A percentile compares a stretch with the other conserved stretches of the same genome.
Evolutionary conservation across 208 protist species (phyloP).

Genomic region (Wallacemonas sp.): DNA sequence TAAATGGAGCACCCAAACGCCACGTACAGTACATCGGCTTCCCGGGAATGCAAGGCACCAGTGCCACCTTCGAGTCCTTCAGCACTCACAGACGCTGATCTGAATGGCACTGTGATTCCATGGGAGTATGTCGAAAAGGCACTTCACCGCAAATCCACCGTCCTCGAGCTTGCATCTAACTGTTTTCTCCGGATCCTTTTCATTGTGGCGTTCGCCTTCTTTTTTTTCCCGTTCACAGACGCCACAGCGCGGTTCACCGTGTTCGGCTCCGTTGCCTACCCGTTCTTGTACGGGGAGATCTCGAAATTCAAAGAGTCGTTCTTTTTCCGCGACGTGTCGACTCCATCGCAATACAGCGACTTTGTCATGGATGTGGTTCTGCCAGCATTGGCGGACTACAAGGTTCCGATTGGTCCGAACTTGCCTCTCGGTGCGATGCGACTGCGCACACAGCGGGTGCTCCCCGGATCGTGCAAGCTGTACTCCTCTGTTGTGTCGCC

Average conservation of each 20-base stretch:
- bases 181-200: slow-evolving; percentile 23
- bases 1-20: no score
- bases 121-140: slow-evolving; percentile 31
- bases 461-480: slow-evolving; percentile 21
- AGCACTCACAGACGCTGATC: neutral
- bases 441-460: slow-evolving; percentile 35
- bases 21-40: no score
- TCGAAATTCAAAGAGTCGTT: slow-evolving; percentile 17
- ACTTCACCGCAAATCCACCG: slow-evolving; percentile 19
- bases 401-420: slow-evolving; percentile 24
- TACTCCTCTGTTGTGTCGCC: slow-evolving; percentile 18
- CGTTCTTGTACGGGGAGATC: slow-evolving; percentile 14
- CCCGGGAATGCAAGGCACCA: neutral
- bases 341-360: slow-evolving; percentile 28
- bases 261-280: slow-evolving; percentile 3
- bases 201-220: slow-evolving; percentile 35
- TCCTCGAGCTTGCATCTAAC: slow-evolving; percentile 13
- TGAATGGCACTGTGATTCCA: slow-evolving; percentile 17
- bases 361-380: slow-evolving; percentile 34
- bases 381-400: slow-evolving; percentile 19
- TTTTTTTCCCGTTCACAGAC: slow-evolving; percentile 24
- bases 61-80: neutral
- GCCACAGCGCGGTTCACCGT: neutral
- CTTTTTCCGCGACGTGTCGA: slow-evolving; percentile 21
- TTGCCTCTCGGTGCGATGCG: slow-evolving; percentile 33